Evolutionary conservation across 306 rosid species (phyloP), one percentile per base, ranked within the genome.

Genomic region (Canavalia ensiformis): DNA sequence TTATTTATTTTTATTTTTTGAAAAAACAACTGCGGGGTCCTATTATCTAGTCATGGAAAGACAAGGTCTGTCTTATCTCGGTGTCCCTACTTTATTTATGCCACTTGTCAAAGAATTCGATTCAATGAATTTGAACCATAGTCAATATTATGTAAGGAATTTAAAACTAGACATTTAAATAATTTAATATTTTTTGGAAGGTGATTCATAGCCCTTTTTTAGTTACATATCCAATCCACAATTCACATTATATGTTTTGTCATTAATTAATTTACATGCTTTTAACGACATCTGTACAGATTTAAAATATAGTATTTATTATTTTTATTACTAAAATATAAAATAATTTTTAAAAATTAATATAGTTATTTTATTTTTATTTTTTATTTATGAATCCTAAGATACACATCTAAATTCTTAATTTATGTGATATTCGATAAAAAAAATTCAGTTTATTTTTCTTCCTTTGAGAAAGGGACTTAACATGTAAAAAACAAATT

Each of bases 1-100:
- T 2, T 37, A 37, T 37, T 37, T 37, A 37, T 37, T 37, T 37
- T 37, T 4, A 37, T 37, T 37, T 37, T 37, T 37, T 37, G 4
- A 37, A 37, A 37, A 4, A 37, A 37, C 41, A 37, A 4, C 41
- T 37, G 41, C 41, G 41, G 41, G 41, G 3, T 2, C 41, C 3
- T 37, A 42, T 62, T 62, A 63, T 72, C 41, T 28, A 29, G 79
- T 45, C 34, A 56, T 35, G 54, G 67, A 28, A 18, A 68, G 86
- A 68, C 68, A 74, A 68, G 76, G 47, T 45, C 75, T 45, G 41
- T 54, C 57, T 33, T 46, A 73, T 72, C 13, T 18, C 35, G 39
- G 69, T 25, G 82, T 71, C 84, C 83, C 88, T 76, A 76, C 75
- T 39, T 51, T 56, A 79, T 78, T 55, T 25, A 72, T 64, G 76